These are phyloP conservation scores for Xylaria intraflava DNA, from an alignment of 495 filamentous ascomycete genomes.

Conservation along the genomic window DNA sequence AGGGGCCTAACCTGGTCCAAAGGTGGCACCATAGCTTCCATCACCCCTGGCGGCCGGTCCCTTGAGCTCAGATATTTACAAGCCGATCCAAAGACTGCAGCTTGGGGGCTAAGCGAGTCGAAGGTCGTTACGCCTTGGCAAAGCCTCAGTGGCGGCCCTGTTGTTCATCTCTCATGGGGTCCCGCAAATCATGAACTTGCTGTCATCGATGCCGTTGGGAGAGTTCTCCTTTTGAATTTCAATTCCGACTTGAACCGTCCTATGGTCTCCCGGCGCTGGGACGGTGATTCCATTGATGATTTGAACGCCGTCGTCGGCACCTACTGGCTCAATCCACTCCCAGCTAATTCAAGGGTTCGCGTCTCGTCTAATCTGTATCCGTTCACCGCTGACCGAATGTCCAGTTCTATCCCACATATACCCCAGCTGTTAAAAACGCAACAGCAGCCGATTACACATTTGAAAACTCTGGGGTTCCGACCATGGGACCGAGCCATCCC, in stretches of 20 bases:
- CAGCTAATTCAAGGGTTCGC: constrained; percentile 16
- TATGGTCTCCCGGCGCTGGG: constrained; percentile 45
- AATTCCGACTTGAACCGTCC: constrained; percentile 61
- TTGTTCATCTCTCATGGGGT: constrained; percentile 77
- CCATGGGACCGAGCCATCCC: constrained; percentile 63
- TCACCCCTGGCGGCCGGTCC: constrained; percentile 60
- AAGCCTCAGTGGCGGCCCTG: constrained; percentile 43
- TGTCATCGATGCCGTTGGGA: constrained; percentile 65
- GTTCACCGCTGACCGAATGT: constrained; percentile 7
- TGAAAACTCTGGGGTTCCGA: constrained; percentile 42
- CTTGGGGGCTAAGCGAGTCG: constrained; percentile 69
- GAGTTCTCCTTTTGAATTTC: constrained; percentile 61
- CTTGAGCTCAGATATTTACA: constrained; percentile 67
- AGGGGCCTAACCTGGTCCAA: constrained; percentile 89
- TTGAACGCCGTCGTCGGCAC: constrained; percentile 70
- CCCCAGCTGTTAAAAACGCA: constrained; percentile 38
- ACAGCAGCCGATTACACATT: constrained; percentile 38
- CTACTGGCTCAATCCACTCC: constrained; percentile 56
- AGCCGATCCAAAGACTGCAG: constrained; percentile 61
- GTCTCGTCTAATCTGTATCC: not conserved
- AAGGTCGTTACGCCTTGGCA: constrained; percentile 30
- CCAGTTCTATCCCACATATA: constrained; percentile 29
- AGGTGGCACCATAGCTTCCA: constrained; percentile 76
- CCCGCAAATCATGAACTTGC: constrained; percentile 64
- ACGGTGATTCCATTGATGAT: constrained; percentile 61